phyloP scores from a whole-genome alignment of 495 filamentous ascomycete species.

The Ascobolus immersus region DNA sequence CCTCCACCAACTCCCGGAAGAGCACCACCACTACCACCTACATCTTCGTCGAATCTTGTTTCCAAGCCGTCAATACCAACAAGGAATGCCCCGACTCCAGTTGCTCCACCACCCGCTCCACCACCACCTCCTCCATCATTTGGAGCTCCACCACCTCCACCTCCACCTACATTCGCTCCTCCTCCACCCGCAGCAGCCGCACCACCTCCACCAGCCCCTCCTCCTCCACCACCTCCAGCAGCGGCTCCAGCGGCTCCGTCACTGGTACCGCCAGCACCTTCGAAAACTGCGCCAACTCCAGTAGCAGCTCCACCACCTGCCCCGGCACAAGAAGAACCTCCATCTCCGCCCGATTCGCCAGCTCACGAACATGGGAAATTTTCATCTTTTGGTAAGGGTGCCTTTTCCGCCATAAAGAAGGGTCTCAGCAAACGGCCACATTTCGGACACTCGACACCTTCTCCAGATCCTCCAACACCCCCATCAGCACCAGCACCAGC shows the following conservation, averaged over 20 bases:
- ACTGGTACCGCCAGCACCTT: conserved; percentile 26
- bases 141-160: conserved; percentile 25
- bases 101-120: conserved; percentile 18
- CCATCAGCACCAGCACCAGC: conserved; percentile 28
- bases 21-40: conserved; percentile 23
- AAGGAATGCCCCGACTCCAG: conserved; percentile 20
- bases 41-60: conserved; percentile 14
- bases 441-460: too few species aligned
- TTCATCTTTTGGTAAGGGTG: too few species aligned
- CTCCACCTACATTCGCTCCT: conserved; percentile 18
- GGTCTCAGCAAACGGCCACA: too few species aligned
- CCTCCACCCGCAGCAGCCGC: conserved; percentile 21
- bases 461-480: too few species aligned
- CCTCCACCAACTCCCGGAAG: conserved; percentile 33
- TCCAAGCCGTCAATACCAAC: neutral
- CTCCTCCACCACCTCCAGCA: conserved; percentile 22
- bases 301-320: conserved; percentile 24
- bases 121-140: conserved; percentile 18
- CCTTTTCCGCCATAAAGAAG: too few species aligned
- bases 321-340: too few species aligned
- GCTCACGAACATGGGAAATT: too few species aligned
- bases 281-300: conserved; percentile 18
- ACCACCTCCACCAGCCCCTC: conserved; percentile 10
- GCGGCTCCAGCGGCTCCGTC: conserved; percentile 27
- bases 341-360: too few species aligned